phyloP scores from a whole-genome alignment of 495 filamentous ascomycete species.

The Lichenothelia convexa region DNA sequence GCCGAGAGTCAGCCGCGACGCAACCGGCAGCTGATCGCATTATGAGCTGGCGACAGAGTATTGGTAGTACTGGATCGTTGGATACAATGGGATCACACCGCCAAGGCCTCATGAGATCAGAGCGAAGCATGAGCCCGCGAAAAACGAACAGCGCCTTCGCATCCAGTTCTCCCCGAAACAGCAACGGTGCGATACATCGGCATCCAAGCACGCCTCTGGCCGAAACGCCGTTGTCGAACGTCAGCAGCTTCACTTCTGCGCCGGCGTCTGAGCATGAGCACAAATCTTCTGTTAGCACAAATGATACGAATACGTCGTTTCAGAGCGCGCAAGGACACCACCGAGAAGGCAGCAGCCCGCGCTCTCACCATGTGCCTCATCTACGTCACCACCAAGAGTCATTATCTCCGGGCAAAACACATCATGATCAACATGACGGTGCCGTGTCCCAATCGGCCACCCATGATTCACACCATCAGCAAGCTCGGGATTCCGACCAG shows the following conservation, averaged over 20 bases:
- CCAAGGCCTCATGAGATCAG: constrained; percentile 7
- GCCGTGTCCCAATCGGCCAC: no score
- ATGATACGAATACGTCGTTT: no score
- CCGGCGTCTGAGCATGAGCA: neutral
- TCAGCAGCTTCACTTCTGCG: neutral
- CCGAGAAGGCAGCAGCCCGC: no score
- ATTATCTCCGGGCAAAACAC: no score
- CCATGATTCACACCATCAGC: no score
- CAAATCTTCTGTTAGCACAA: constrained; percentile 14
- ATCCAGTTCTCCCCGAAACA: constrained; percentile 4
- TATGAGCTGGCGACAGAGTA: constrained; percentile 73
- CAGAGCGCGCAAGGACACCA: no score
- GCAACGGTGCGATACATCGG: constrained; percentile 5
- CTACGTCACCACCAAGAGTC: no score
- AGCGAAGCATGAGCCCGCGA: constrained; percentile 40
- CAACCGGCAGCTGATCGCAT: constrained; percentile 66
- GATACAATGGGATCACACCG: constrained; percentile 30
- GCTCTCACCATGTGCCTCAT: no score
- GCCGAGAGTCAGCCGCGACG: constrained; percentile 33
- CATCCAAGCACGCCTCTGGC: constrained; percentile 15
- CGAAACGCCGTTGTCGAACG: neutral
- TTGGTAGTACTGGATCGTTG: constrained; percentile 37
- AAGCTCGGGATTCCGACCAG: no score
- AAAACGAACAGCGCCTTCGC: constrained; percentile 24
- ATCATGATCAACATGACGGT: no score